phyloP scores from a whole-genome alignment of 805 yeast genomes.

The Wickerhamiella musiphila region DNA sequence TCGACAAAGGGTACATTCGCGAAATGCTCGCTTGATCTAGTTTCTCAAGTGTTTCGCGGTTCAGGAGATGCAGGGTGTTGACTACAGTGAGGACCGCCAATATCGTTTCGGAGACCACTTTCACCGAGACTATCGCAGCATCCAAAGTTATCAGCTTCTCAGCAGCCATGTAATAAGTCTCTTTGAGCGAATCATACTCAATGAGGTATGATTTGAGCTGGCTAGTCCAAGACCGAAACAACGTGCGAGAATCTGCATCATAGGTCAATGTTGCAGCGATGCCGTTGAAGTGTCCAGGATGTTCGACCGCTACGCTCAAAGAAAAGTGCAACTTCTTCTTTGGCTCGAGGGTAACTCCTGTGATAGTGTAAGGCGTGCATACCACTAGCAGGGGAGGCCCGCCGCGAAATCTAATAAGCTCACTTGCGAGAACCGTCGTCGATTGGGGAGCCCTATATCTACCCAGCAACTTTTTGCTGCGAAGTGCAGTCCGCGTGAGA shows the following conservation, averaged over 20 bases:
- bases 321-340: no score
- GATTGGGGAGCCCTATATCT: conserved; percentile 15
- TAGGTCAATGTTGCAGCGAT: conserved; percentile 34
- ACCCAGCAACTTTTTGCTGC: conserved; percentile 38
- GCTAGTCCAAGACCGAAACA: conserved; percentile 64
- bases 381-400: conserved; percentile 3
- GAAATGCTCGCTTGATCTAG: conserved; percentile 24
- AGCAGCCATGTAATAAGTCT: conserved; percentile 12
- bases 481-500: conserved; percentile 32
- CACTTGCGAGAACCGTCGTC: conserved; percentile 4
- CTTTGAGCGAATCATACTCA: not conserved
- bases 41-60: conserved; percentile 25
- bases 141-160: conserved; percentile 28
- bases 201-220: conserved; percentile 5
- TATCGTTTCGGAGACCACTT: conserved; percentile 31
- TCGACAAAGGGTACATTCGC: conserved; percentile 25
- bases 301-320: no score
- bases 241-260: conserved; percentile 36
- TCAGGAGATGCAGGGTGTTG: conserved; percentile 29
- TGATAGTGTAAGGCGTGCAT: not conserved
- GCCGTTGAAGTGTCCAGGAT: conserved; percentile 25
- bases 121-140: conserved; percentile 35
- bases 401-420: not conserved
- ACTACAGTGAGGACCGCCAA: conserved; percentile 29
- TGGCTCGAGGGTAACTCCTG: not conserved